Base-by-base conservation (phyloP, 2,329 filamentous ascomycete species). In the Paecilomyces niveus region DNA sequence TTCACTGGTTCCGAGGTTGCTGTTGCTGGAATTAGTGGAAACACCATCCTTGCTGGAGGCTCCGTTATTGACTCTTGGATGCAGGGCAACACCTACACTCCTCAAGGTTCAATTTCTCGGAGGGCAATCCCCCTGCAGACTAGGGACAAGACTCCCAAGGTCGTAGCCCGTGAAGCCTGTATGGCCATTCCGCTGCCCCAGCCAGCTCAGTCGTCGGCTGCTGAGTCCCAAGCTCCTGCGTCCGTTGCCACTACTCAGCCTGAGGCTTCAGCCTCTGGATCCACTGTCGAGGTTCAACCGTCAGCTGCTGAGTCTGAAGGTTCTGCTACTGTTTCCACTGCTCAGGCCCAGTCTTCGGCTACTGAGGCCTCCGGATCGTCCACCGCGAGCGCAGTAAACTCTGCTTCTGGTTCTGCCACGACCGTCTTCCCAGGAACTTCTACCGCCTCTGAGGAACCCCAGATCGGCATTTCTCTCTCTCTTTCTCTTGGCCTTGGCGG, bases 81-180 rank as follows among this genome's bases (percentile, higher is more conserved):
- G 22, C 92, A 97, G 73, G 94, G 94, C 54, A 87, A 88, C 62
- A 80, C 85, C 53, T 93, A 96, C 74, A 79, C 70, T 7, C 71
- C 73, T 18, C 39, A 45, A 3, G 39, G 18, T 3, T 29, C 26
- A 7, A 29, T 7, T 29, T n/a, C 39, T 45, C 15, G 7, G n/a
- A n/a, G 8, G 39, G 8, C 39, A 1, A 45, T 45, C 39, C 9
- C n/a, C 2, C n/a, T 45, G 4, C 6, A 45, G 39, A 13, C 39
- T 8, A 45, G 39, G 18, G 39, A 18, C n/a, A n/a, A 45, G n/a
- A 3, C 39, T 5, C 39, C 39, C 15, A 45, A 45, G 39, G 4
- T 9, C 2, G 4, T 9, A 45, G 26, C 26, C 7, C 35, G 35
- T n/a, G 39, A 18, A n/a, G 39, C 18, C 15, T 45, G 39, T 18